Evolutionary conservation across 441 rosid species (phyloP), one percentile per base, ranked within the genome.

Genomic region (Brassica balearica): DNA sequence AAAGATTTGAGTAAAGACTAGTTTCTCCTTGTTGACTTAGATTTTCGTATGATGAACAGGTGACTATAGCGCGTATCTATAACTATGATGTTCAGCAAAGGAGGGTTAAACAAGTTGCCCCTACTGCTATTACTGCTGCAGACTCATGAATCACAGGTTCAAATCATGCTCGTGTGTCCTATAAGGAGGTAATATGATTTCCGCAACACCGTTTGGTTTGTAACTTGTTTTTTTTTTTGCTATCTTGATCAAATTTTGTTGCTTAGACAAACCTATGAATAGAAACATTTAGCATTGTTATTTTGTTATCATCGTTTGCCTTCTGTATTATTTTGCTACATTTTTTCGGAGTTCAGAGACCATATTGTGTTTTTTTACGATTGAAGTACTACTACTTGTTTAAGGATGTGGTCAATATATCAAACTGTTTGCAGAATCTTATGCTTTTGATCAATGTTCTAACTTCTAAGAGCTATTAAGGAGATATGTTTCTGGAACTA

Each of bases 61-160:
- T 93, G 17, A 90, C 95, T 0, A 83, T 90, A 32, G 94, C 97
- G 8, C 92, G 94, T 34, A 85, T 94, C 64, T 89, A 94, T 82
- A 91, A 92, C 80, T 94, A 93, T 90, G 97, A 91, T 79, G 94
- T 95, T 80, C 96, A 89, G 79, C 97, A 91, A 77, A 88, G 92
- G 69, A 88, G 93, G 77, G 81, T 84, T 74, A 85, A 85, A 73
- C 91, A 89, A 81, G 85, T 85, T 76, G 63, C 84, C 6, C 82
- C 84, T 60, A 77, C 84, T n/a, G 81, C 86, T 25, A 77, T 83
- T 29, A 77, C 87, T 48, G 73, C 81, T 69, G 70, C 77, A 66
- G 94, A 89, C 8, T 77, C 85, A n/a, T 88, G 84, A 88, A 74
- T 63, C 38, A 65, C 67, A 79, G 14, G 17, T 65, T 34, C 72